Conservation (phyloP, 805 yeast genomes). For the Wickerhamomyces strasburgensis region DNA sequence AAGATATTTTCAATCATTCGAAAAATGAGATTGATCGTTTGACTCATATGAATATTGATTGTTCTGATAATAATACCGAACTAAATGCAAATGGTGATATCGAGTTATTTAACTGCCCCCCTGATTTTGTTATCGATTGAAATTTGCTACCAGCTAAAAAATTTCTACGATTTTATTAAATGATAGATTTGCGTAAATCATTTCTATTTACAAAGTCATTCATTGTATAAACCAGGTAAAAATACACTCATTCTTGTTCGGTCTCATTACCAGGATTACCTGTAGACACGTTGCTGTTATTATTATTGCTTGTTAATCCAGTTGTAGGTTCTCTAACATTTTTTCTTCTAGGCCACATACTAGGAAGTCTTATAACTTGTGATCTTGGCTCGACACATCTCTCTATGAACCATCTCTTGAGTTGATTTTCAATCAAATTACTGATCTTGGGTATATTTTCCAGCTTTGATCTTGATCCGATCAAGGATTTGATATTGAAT, state of each 20-base stretch:
- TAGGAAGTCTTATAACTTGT: slow-evolving; percentile 79
- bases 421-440: slow-evolving; percentile 72
- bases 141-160: no score
- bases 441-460: slow-evolving; percentile 92
- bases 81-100: slow-evolving; percentile 23
- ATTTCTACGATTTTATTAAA: no score
- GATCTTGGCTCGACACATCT: slow-evolving; percentile 92
- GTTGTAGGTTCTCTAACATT: slow-evolving; percentile 47
- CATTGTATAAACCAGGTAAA: no score
- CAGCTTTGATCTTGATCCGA: slow-evolving; percentile 88
- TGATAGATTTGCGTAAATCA: no score
- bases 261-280: slow-evolving; percentile 1
- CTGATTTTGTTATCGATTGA: slow-evolving; percentile 13
- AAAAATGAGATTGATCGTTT: slow-evolving; percentile 13
- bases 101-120: slow-evolving; percentile 17
- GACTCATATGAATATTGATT: slow-evolving; percentile 20
- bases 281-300: slow-evolving; percentile 7
- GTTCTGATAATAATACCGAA: slow-evolving; percentile 15
- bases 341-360: slow-evolving; percentile 75
- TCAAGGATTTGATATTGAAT: slow-evolving; percentile 79
- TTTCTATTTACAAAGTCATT: no score
- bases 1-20: slow-evolving; percentile 16
- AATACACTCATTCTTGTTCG: slow-evolving; percentile 15
- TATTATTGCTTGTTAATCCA: no score
- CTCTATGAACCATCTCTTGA: slow-evolving; percentile 86